Percentiles rank a stretch among this genome's conserved stretches.
Evolutionary conservation across 164 flowering plant species (phyloP).

Genomic region (Houttuynia cordata): DNA sequence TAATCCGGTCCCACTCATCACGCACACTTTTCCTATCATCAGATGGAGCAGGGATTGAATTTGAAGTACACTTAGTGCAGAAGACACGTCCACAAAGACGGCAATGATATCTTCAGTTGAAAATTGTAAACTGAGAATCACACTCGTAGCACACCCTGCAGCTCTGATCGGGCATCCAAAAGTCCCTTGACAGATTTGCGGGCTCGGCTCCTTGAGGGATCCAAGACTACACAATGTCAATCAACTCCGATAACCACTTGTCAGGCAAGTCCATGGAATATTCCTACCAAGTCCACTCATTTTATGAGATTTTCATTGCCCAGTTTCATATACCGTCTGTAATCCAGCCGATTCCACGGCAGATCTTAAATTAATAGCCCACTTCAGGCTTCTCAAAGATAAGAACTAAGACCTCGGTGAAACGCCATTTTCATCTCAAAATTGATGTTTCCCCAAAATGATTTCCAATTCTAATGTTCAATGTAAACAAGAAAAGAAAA

Average conservation of each 20-base stretch:
- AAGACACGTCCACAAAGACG: constrained; percentile 86
- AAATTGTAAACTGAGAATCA: constrained; percentile 67
- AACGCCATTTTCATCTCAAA: too few species aligned
- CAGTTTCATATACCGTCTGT: too few species aligned
- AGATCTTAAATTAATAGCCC: too few species aligned
- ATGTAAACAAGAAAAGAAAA: too few species aligned
- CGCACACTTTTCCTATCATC: constrained; percentile 21
- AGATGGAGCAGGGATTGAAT: constrained; percentile 53
- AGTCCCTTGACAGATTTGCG: constrained; percentile 73
- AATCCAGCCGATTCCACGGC: too few species aligned
- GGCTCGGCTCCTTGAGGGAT: constrained; percentile 65
- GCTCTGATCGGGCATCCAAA: constrained; percentile 98
- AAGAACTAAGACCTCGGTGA: too few species aligned
- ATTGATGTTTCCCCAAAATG: too few species aligned
- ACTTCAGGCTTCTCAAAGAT: too few species aligned
- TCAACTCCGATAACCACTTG: constrained; percentile 41
- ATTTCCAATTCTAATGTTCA: too few species aligned
- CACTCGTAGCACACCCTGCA: constrained; percentile 95
- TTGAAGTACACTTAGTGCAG: constrained; percentile 82
- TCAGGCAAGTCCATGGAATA: constrained; percentile 54
- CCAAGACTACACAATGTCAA: constrained; percentile 56
- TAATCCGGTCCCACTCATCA: constrained; percentile 64
- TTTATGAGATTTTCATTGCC: constrained; percentile 19
- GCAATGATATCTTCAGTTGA: constrained; percentile 91
- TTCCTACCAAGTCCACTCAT: constrained; percentile 41